phyloP scores from a whole-genome alignment of 306 rosid species.

The Trichosanthes cucumerina region DNA sequence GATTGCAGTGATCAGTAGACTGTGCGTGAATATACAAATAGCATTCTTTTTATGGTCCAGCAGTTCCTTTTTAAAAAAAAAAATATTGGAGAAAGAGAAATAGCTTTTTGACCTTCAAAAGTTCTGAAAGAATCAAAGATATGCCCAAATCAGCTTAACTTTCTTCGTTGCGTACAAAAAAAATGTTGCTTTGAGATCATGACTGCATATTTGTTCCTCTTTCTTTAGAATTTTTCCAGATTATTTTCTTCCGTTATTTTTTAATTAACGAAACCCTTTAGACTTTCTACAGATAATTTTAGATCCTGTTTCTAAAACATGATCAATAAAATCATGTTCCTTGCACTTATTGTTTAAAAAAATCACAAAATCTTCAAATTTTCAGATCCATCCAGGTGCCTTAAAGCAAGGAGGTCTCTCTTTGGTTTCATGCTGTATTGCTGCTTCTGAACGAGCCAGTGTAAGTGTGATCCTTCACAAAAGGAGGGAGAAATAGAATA shows the following conservation, averaged over 20 bases:
- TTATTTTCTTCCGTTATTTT: background rate
- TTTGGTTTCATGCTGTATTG: constrained; percentile 74
- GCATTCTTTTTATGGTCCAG: background rate
- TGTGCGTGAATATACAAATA: background rate
- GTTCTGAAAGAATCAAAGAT: background rate
- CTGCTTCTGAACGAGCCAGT: constrained; percentile 84
- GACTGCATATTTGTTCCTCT: background rate
- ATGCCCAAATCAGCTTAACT: background rate
- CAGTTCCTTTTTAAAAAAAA: background rate
- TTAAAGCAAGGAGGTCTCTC: constrained; percentile 78
- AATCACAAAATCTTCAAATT: constrained; percentile 12
- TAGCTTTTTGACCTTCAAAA: background rate
- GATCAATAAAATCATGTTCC: background rate
- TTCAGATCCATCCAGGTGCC: constrained; percentile 94
- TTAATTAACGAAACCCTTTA: background rate
- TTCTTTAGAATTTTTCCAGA: background rate
- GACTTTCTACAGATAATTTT: background rate
- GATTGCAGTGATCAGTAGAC: background rate
- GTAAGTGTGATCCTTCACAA: constrained; percentile 38
- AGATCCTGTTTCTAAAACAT: background rate
- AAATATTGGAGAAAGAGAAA: background rate
- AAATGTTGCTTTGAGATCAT: background rate
- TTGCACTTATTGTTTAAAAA: background rate
- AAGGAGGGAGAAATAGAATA: background rate
- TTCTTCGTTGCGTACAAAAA: background rate